Conservation (phyloP, 2,329 filamentous ascomycete species). For the Colletotrichum acutatum region DNA sequence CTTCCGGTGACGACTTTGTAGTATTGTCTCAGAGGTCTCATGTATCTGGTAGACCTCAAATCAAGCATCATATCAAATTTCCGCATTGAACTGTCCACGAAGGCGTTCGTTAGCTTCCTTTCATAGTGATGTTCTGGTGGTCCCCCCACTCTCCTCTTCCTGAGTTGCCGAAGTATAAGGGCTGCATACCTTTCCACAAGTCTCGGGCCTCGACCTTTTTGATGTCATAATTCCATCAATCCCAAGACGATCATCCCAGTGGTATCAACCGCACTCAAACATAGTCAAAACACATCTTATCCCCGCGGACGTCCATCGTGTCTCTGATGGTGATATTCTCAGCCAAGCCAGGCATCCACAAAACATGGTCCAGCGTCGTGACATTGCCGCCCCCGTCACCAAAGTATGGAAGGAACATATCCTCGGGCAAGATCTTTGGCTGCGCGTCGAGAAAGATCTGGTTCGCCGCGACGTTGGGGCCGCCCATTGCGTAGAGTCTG, state of each 20-base stretch:
- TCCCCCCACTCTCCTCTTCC: too few species aligned
- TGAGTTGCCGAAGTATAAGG: background rate
- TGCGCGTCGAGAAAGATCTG: too few species aligned
- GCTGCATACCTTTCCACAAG: too few species aligned
- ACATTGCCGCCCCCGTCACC: background rate
- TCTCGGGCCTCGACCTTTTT: background rate
- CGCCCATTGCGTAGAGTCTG: slow-evolving; percentile 10
- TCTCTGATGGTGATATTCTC: background rate
- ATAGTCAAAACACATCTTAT: background rate
- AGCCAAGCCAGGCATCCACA: background rate
- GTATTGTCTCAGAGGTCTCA: background rate
- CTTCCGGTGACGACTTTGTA: background rate
- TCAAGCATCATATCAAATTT: background rate
- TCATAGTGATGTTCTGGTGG: background rate
- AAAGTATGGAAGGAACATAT: background rate
- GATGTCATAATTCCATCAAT: background rate
- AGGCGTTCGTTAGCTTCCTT: background rate
- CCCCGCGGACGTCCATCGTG: background rate
- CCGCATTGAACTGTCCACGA: background rate
- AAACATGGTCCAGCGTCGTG: background rate
- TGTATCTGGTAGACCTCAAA: background rate
- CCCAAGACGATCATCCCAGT: background rate
- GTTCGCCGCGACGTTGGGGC: background rate
- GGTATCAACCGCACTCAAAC: background rate
- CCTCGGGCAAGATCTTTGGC: background rate